Evolutionary conservation across 2,329 filamentous ascomycete genomes (phyloP).

Genomic region (Xenoacremonium recifei): DNA sequence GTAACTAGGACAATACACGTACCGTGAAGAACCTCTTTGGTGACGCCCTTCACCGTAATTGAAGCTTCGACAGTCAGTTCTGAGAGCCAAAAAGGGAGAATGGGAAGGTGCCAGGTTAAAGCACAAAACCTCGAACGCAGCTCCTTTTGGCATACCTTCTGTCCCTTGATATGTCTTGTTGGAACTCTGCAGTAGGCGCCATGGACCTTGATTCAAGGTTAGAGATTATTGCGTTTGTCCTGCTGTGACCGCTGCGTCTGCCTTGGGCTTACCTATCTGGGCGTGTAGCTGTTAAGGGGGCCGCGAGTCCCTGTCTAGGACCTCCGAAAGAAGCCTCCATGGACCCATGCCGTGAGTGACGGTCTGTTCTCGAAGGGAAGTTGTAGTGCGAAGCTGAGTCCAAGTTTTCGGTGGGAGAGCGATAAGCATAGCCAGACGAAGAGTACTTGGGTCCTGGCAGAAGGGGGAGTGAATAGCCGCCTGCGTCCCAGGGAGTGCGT

Average conservation of each 20-base stretch:
- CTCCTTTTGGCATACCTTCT: slow-evolving; percentile 23
- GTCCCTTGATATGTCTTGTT: slow-evolving; percentile 17
- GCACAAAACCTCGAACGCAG: background rate
- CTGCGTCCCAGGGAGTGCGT: slow-evolving; percentile 51
- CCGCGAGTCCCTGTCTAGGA: slow-evolving; percentile 6
- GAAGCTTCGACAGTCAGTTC: background rate
- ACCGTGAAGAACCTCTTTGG: background rate
- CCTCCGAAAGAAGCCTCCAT: slow-evolving; percentile 25
- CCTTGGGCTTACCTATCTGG: slow-evolving; percentile 23
- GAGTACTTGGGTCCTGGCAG: slow-evolving; percentile 37
- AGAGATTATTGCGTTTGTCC: slow-evolving; percentile 6
- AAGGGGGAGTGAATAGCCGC: slow-evolving; percentile 47
- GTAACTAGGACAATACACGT: background rate
- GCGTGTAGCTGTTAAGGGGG: slow-evolving; percentile 21
- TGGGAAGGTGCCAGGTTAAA: no score
- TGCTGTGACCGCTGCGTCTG: background rate
- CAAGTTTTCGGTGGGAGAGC: slow-evolving; percentile 22
- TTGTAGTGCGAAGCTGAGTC: slow-evolving; percentile 20
- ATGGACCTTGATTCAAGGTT: slow-evolving; percentile 16
- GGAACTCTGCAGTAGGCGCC: slow-evolving; percentile 17
- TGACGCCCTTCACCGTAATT: background rate
- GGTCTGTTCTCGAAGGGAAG: slow-evolving; percentile 10
- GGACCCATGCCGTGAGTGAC: slow-evolving; percentile 31
- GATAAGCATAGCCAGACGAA: slow-evolving; percentile 16
- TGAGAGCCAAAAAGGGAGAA: no score